These are phyloP conservation scores for Penicillium decumbens DNA, from an alignment of 2,329 filamentous ascomycete species.

Conservation along the genomic window DNA sequence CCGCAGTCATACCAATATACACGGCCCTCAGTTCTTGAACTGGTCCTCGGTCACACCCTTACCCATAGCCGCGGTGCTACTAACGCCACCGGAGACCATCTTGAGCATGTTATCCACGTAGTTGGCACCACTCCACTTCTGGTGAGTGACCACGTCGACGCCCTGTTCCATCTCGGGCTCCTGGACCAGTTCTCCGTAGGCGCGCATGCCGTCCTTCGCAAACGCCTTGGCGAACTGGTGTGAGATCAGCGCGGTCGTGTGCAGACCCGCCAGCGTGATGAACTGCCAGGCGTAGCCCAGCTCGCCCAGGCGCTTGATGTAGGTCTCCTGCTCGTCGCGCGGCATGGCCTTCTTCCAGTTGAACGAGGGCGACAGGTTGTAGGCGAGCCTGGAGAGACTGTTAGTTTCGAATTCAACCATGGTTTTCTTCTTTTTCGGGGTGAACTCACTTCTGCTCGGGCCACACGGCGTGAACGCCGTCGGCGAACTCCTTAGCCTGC, in stretches of 20 bases:
- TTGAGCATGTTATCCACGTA: conserved; percentile 93
- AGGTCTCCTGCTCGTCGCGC: conserved; percentile 87
- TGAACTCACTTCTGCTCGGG: conserved; percentile 86
- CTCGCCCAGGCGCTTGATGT: conserved; percentile 79
- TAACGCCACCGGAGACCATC: conserved; percentile 93
- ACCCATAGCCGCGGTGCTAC: conserved; percentile 91
- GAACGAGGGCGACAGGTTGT: conserved; percentile 98
- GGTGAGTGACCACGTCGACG: conserved; percentile 94
- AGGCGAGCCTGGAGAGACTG: conserved; percentile 64
- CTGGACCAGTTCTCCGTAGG: conserved; percentile 94
- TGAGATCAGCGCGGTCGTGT: conserved; percentile 89
- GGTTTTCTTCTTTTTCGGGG: neutral
- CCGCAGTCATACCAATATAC: conserved; percentile 12
- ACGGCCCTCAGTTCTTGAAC: conserved; percentile 57
- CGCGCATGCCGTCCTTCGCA: conserved; percentile 79
- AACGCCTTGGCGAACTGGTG: conserved; percentile 84
- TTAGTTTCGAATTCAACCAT: conserved; percentile 11
- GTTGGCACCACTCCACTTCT: conserved; percentile 96
- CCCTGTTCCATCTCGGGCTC: conserved; percentile 91
- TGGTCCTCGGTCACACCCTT: conserved; percentile 97
- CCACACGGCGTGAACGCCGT: conserved; percentile 89
- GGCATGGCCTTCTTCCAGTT: conserved; percentile 99
- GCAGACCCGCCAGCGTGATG: conserved; percentile 96
- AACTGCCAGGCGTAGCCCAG: conserved; percentile 99
- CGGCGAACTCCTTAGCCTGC: conserved; percentile 89